Evolutionary conservation across 2,329 filamentous ascomycete species (phyloP).

Genomic region (Xylariaceae sp.): DNA sequence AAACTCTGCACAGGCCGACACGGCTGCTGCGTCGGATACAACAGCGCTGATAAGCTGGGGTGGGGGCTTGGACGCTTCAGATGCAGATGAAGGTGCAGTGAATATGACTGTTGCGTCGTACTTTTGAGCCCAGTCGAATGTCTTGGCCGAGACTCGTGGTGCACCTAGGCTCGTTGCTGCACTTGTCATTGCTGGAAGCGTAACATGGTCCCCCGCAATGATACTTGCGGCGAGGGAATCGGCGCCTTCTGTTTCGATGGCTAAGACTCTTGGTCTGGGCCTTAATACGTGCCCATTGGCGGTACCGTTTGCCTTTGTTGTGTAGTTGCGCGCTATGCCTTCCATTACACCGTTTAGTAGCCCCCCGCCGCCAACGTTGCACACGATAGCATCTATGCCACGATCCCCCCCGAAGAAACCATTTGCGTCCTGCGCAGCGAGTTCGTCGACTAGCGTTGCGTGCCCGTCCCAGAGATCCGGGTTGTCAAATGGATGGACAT

Average conservation of each 20-base stretch:
- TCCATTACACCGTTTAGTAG: constrained; percentile 73
- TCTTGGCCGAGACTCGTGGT: constrained; percentile 64
- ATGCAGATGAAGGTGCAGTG: neutral
- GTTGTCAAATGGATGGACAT: constrained; percentile 70
- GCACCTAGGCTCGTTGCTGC: constrained; percentile 74
- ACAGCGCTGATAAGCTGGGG: constrained; percentile 49
- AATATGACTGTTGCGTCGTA: constrained; percentile 4
- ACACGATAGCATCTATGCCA: constrained; percentile 66
- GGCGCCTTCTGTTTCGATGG: constrained; percentile 73
- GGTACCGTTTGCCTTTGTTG: neutral
- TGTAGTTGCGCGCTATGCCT: constrained; percentile 53
- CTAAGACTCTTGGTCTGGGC: constrained; percentile 54
- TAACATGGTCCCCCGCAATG: constrained; percentile 53
- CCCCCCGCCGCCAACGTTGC: constrained; percentile 78
- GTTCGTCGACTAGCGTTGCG: constrained; percentile 54
- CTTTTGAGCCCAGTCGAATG: constrained; percentile 61
- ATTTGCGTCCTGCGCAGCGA: constrained; percentile 36
- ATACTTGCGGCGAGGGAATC: constrained; percentile 67
- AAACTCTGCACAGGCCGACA: constrained; percentile 71
- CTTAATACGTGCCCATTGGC: constrained; percentile 25
- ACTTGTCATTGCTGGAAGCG: constrained; percentile 69
- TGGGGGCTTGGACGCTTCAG: neutral
- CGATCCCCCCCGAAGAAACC: constrained; percentile 33
- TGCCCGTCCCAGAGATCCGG: constrained; percentile 66
- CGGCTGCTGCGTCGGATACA: constrained; percentile 74